phyloP scores from a whole-genome alignment of 2,329 filamentous ascomycete genomes.

The Phaeophleospora eucalypticola region DNA sequence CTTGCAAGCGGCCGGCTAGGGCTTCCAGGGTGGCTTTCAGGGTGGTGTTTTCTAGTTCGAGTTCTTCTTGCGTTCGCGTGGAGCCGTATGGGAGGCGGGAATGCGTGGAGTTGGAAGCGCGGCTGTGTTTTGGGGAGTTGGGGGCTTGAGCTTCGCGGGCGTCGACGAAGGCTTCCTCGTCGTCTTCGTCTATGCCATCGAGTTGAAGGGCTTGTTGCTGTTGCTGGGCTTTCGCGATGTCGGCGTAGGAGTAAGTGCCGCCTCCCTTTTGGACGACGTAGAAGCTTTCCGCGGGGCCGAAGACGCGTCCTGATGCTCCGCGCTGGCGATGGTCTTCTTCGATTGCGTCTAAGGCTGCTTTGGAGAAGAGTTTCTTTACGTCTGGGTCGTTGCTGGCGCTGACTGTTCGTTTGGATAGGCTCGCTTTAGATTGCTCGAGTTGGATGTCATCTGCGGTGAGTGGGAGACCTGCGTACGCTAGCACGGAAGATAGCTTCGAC shows the following conservation, averaged over 20 bases:
- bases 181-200: constrained; percentile 43
- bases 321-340: constrained; percentile 53
- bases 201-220: constrained; percentile 46
- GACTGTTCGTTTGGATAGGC: constrained; percentile 30
- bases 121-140: constrained; percentile 34
- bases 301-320: constrained; percentile 51
- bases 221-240: constrained; percentile 55
- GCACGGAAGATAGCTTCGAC: constrained; percentile 79
- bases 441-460: constrained; percentile 44
- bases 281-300: constrained; percentile 64
- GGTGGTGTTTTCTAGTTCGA: constrained; percentile 81
- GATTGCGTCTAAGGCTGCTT: constrained; percentile 75
- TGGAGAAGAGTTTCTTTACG: constrained; percentile 77
- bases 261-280: constrained; percentile 92
- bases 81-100: constrained; percentile 31
- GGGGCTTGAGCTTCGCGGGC: constrained; percentile 64
- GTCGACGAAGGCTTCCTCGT: constrained; percentile 85
- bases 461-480: constrained; percentile 90
- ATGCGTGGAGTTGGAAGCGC: constrained; percentile 40
- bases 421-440: constrained; percentile 24
- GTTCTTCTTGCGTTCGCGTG: constrained; percentile 75
- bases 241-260: constrained; percentile 88
- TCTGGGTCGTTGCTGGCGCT: constrained; percentile 54
- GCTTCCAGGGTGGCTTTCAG: constrained; percentile 83
- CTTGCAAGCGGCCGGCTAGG: constrained; percentile 78